phyloP scores from a whole-genome alignment of 1,139 yeast genomes.

The Yarrowia galli region DNA sequence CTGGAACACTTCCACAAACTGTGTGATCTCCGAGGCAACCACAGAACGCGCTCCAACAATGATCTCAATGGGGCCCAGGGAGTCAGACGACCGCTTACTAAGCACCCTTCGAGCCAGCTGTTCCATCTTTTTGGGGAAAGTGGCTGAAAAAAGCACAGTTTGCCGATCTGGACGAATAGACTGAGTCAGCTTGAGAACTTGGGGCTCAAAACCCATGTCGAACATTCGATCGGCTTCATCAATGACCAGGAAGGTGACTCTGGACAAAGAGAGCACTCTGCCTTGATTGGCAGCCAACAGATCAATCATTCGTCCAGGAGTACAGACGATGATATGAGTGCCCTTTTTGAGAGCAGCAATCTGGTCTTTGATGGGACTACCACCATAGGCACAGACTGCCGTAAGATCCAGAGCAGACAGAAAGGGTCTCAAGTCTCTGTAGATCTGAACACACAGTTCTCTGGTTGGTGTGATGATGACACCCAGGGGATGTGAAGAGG shows the following conservation, averaged over 20 bases:
- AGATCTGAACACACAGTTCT: constrained; percentile 87
- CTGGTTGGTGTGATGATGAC: constrained; percentile 89
- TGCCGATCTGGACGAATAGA: constrained; percentile 88
- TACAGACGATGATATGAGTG: constrained; percentile 83
- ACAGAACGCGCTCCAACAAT: constrained; percentile 83
- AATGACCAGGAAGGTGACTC: constrained; percentile 81
- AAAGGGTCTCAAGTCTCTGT: constrained; percentile 69
- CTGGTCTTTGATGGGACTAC: constrained; percentile 81
- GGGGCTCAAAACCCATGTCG: constrained; percentile 98
- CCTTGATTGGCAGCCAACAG: constrained; percentile 85
- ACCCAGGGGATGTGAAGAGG: constrained; percentile 78
- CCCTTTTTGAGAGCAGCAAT: constrained; percentile 82
- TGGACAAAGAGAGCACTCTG: constrained; percentile 68
- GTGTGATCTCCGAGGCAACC: constrained; percentile 83
- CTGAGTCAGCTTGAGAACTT: constrained; percentile 79
- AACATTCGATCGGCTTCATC: constrained; percentile 98
- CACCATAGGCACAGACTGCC: constrained; percentile 92
- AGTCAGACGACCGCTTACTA: constrained; percentile 14
- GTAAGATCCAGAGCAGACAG: constrained; percentile 58
- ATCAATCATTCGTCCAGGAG: constrained; percentile 96
- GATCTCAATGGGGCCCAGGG: constrained; percentile 69
- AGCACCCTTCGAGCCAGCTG: constrained; percentile 71
- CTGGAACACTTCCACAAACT: constrained; percentile 66
- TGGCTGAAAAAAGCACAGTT: constrained; percentile 93
- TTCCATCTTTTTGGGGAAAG: constrained; percentile 84